These are phyloP conservation scores for Detonula confervacea DNA, from an alignment of 352 stramenopile genomes.

Conservation along the genomic window DNA sequence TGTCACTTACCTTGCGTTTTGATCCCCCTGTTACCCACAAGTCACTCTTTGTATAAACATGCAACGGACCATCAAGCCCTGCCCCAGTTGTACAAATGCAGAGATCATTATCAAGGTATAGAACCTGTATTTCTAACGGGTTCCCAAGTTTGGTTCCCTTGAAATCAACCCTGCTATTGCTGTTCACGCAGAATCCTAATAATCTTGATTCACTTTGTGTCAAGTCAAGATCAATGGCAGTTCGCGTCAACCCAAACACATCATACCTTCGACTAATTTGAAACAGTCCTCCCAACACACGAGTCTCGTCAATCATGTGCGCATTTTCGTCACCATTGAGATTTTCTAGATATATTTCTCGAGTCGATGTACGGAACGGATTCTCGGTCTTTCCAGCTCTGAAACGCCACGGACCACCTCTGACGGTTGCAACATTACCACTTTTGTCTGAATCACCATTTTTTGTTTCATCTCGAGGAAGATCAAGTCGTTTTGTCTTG, in stretches of 20 bases:
- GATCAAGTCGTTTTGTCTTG: conserved; percentile 42
- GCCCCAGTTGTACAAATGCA: conserved; percentile 61
- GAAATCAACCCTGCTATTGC: conserved; percentile 37
- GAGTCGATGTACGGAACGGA: conserved; percentile 53
- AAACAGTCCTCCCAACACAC: conserved; percentile 51
- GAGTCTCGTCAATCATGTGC: conserved; percentile 56
- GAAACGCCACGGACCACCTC: conserved; percentile 46
- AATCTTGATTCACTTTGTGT: conserved; percentile 35
- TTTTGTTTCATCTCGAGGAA: too few species aligned
- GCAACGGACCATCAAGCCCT: conserved; percentile 47
- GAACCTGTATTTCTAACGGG: conserved; percentile 53
- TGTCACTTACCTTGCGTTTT: conserved; percentile 48
- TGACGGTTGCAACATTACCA: conserved; percentile 10
- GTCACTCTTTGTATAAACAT: conserved; percentile 71
- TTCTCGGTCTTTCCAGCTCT: conserved; percentile 51
- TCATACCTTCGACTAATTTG: conserved; percentile 42
- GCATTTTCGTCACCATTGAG: conserved; percentile 61
- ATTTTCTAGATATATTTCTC: conserved; percentile 66
- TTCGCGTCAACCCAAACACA: conserved; percentile 56
- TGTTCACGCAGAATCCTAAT: conserved; percentile 30
- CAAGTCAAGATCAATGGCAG: conserved; percentile 54
- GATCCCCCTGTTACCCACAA: conserved; percentile 41
- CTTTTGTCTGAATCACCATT: conserved; percentile 8
- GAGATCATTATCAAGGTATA: conserved; percentile 70
- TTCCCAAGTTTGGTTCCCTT: conserved; percentile 37